Evolutionary conservation across 108 stramenopile species (phyloP), one percentile per base, ranked within the genome.

Genomic region (Nitzschia sp.): DNA sequence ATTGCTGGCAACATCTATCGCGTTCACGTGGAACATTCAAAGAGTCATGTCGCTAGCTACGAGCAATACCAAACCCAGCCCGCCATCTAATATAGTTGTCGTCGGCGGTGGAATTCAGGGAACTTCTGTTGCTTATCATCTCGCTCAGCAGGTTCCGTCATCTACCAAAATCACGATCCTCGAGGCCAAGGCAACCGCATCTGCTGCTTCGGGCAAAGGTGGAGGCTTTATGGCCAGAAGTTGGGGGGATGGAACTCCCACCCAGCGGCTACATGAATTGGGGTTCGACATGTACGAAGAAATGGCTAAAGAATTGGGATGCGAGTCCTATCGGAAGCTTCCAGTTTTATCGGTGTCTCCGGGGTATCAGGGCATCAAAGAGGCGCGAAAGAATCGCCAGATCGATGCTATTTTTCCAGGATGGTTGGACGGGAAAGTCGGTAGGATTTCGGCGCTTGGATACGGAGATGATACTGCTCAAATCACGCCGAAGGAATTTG

Each of bases 391-490:
- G 44, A 71, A 69, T 52, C 59, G 60, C 19, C 33, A 68, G 3
- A 8, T 83, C 16, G 66, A 44, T 23, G 33, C 68, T 13, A 68
- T 85, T 6, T 58, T 90, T 9, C 90, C 90, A 0, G 31, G 52
- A 32, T 94, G 90, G 90, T 58, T 94, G 29, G 93, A 94, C 66
- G 93, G 93, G 27, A 62, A 75, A 0, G 66, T 79, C n/a, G 88
- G 90, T 0, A 61, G 83, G 22, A 73, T 90, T 2, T 64, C 72
- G n/a, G 68, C 81, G 38, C 65, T 94, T 66, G 93, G 90, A 45
- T 72, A 56, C 38, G 90, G 89, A 1, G 87, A 91, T 41, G 93
- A 94, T 64, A 94, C 93, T 27, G 93, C 93, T 2, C 93, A 94
- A 65, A 84, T 94, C 8, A 88, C 88, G 1, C 93, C 93, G 23